Conservation (phyloP, 805 yeast species). For the Yamadazyma ubonensis region DNA sequence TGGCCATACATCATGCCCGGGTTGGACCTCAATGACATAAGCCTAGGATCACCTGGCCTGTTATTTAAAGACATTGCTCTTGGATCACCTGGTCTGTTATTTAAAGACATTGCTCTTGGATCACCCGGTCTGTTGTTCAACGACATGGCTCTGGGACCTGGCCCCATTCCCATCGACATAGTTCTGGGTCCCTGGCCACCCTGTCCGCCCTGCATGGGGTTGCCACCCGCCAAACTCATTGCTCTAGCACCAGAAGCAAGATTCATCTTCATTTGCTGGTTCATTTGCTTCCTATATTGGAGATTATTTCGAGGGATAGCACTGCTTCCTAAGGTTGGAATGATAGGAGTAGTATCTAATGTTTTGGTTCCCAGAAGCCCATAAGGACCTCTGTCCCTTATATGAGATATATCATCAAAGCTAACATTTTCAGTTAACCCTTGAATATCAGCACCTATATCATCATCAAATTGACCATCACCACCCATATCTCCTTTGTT, state of each 20-base stretch:
- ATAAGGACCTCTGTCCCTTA: constrained; percentile 67
- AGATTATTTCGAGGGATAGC: constrained; percentile 44
- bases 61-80: constrained; percentile 1
- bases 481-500: constrained; percentile 25
- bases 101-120: constrained; percentile 30
- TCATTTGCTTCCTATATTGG: constrained; percentile 69
- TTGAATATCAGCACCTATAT: constrained; percentile 35
- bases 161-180: constrained; percentile 21
- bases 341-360: constrained; percentile 67
- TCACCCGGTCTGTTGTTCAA: constrained; percentile 9
- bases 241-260: constrained; percentile 47
- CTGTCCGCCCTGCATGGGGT: constrained; percentile 34
- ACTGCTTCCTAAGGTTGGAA: constrained; percentile 59
- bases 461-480: constrained; percentile 36
- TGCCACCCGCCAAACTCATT: constrained; percentile 38
- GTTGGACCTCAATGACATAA: constrained; percentile 26
- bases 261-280: constrained; percentile 62
- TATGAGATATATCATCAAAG: constrained; percentile 61
- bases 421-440: constrained; percentile 46
- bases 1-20: constrained; percentile 7
- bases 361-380: constrained; percentile 39
- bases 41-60: constrained; percentile 20
- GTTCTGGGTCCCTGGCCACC: constrained; percentile 17
- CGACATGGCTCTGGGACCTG: constrained; percentile 9
- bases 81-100: too few species aligned